Evolutionary conservation across 176 grass and related monocot species (phyloP), one percentile per base, ranked within the genome.

Genomic region (Musa schizocarpa): DNA sequence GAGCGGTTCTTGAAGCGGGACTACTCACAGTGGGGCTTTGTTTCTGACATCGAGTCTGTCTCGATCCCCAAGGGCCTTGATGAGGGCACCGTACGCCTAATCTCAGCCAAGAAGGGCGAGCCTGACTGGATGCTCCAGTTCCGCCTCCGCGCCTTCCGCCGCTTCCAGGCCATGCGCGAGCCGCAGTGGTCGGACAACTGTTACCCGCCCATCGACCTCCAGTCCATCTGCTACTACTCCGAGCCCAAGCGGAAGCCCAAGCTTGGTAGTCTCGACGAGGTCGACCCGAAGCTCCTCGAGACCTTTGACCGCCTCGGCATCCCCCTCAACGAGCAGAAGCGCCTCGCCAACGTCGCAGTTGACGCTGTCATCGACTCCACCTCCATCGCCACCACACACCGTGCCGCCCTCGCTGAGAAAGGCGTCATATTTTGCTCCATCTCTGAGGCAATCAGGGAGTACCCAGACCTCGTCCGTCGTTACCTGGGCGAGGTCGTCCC

Each of bases 351-450:
- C 82, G 90, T 98, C 10, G 95, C 95, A 7, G 90, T 98, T 1
- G 95, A 98, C 12, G 95, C 95, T 58, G 95, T 98, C 61, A 93
- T 98, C 76, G 95, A 98, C 62, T 98, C 95, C 50, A 82, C 81
- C 20, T 98, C 95, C 53, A 98, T 98, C 78, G 95, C 88, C 54
- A 98, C 94, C 52, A 98, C 94, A 10, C 90, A 93, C 78, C 72
- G 90, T 6, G 76, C 84, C 69, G 90, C 82, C 26, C 90, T 98
- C 57, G 63, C 88, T 62, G 84, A 87, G 63, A 91, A 93, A 84
- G 94, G 94, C 72, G 88, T 98, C 72, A 93, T 98, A 54, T 98
- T 98, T 71, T 98, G 94, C 73, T 98, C 94, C 63, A 98, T 98
- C 80, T 98, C 94, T 24, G 94, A 98, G 53, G 94, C 94, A 69